phyloP scores from a whole-genome alignment of 352 stramenopile species.

The Globisporangium cylindrosporum region DNA sequence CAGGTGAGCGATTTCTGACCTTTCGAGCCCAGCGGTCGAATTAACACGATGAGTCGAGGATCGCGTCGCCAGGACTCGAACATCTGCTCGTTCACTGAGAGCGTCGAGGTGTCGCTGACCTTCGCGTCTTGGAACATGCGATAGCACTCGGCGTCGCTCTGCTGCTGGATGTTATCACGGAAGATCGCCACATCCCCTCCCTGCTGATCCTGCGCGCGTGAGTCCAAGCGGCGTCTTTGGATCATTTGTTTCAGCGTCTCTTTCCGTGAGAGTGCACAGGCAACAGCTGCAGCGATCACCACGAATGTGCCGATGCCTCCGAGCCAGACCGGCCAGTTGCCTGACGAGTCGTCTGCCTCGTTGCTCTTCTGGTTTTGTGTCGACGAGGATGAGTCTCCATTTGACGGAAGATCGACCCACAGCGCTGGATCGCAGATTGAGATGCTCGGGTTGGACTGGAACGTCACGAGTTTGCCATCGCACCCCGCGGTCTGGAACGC shows the following conservation, averaged over 20 bases:
- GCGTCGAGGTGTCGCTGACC: constrained; percentile 11
- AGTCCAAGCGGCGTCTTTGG: neutral
- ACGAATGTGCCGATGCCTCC: constrained; percentile 3
- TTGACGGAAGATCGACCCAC: neutral
- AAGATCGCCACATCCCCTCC: neutral
- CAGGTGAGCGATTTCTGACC: constrained; percentile 61
- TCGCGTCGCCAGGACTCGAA: constrained; percentile 11
- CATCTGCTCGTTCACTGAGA: constrained; percentile 9
- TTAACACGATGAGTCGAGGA: neutral
- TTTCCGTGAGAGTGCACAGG: neutral
- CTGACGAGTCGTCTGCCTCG: neutral
- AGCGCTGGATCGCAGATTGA: constrained; percentile 8
- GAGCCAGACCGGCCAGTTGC: constrained; percentile 2
- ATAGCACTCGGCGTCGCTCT: constrained; percentile 15
- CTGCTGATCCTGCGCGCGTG: neutral
- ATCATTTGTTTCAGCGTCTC: constrained; percentile 4
- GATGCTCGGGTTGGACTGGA: constrained; percentile 13
- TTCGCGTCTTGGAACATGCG: constrained; percentile 8
- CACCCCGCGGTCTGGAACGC: constrained; percentile 10
- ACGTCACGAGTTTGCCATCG: neutral
- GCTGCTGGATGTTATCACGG: neutral
- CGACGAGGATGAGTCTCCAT: neutral
- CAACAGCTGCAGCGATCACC: neutral
- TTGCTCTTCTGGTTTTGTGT: neutral
- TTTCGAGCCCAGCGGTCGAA: constrained; percentile 22